Evolutionary conservation across 2,329 filamentous ascomycete genomes (phyloP), one percentile per base, ranked within the genome.

Genomic region (Knoxdaviesia capensis): DNA sequence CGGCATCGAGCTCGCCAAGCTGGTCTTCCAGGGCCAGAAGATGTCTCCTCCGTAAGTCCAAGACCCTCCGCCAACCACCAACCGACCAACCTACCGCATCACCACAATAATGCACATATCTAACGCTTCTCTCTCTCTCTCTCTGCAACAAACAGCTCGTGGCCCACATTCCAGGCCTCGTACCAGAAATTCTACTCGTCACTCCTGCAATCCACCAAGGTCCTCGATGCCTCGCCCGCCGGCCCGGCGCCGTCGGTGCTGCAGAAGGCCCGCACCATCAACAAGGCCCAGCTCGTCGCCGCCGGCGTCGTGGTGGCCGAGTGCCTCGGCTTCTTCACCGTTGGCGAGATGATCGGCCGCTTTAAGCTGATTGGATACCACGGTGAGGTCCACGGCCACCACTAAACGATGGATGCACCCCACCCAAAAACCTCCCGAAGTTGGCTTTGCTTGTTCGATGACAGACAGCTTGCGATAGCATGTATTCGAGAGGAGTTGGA

Each of bases 321-420:
- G 66, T 72, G 85, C 41, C 64, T 98, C 51, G 90, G 90, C 47
- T 98, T 98, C 74, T 98, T 96, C 73, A 92, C 87, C 47, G 75
- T 96, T 43, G 90, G 90, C 50, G 87, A 96, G 72, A 96, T 98
- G 62, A 77, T 98, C 54, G 90, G 90, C 54, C 75, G 87, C 56
- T 76, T 90, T 67, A 96, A 98, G 80, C 62, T 98, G 52, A 71
- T 98, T 53, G 90, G 90, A 49, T 98, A 98, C 72, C 74, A 72
- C 62, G 81, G 82, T 57, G 74, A 82, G 58, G 56, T 59, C 49
- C 60, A 60, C 52, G 65, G 67, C 49, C 71, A 77, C 60, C 74
- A 74, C 62, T 74, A 67, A 65, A 52, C 41, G 11, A 8, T 39
- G 30, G 10, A 33, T 40, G 20, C 20, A 20, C 20, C 20, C 20